Evolutionary conservation across 192 early-diverging fungal species (phyloP), one percentile per base, ranked within the genome.

Genomic region (Coemansia sp.): DNA sequence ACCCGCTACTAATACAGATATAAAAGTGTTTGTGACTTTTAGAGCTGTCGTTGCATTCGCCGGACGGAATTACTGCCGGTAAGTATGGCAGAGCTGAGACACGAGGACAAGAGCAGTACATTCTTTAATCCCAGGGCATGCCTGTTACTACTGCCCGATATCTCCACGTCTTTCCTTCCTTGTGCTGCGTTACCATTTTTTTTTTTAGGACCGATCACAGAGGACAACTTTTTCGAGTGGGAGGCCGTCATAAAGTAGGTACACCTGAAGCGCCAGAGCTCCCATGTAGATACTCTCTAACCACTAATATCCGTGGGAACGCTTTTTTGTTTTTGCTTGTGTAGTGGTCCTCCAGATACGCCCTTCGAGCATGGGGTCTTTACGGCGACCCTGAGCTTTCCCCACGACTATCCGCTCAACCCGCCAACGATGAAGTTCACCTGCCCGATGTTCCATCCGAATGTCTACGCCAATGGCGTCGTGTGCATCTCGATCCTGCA

Each of bases 401-500:
- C 95, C 1, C 89, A 85, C 54, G 97, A 99, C 79, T 99, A 99
- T 70, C 97, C 97, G 27, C 87, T 99, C 29, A 91, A 88, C 36
- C 97, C 97, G 19, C 97, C 97, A 11, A 87, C 81, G 17, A 99
- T 99, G 97, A 92, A 92, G 78, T 99, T 99, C 73, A 96, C 94
- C 1, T 93, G 93, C 65, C 91, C 91, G 11, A 91, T 99, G 82
- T 99, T 93, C 79, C 96, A 98, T 65, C 96, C 96, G 9, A 96
- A 96, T 76, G 94, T 99, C 29, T 99, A 99, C 67, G 65, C 88
- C 9, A 95, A 99, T 77, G 97, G 97, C 58, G 89, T 90, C 3
- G 97, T 99, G 11, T 99, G 97, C 77, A 99, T 99, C 56, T 98
- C 96, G 9, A 99, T 99, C 47, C 83, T 99, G 31, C 97, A 99